Conservation (phyloP, 495 filamentous ascomycete species). For the Xanthoparmelia taractica region DNA sequence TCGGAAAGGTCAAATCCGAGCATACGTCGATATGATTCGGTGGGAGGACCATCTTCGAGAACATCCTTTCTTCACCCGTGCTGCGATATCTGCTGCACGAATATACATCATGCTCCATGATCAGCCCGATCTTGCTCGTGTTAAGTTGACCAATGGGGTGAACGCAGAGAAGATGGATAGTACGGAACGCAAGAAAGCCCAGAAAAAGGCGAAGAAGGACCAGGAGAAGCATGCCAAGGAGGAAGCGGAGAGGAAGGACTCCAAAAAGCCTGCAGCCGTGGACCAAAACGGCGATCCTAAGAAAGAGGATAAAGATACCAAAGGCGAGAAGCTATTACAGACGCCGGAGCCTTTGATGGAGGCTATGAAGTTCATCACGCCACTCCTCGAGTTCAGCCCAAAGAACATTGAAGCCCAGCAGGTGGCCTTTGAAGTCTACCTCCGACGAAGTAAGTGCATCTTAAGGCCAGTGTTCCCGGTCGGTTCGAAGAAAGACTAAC, state of each 20-base stretch:
- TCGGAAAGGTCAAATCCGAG: slow-evolving; percentile 86
- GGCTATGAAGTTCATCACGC: slow-evolving; percentile 76
- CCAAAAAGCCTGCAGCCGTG: slow-evolving; percentile 41
- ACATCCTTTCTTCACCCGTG: slow-evolving; percentile 85
- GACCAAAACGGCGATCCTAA: slow-evolving; percentile 48
- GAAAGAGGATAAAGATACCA: slow-evolving; percentile 83
- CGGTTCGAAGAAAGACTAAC: neutral
- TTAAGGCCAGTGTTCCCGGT: neutral
- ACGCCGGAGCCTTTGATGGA: slow-evolving; percentile 78
- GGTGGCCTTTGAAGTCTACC: slow-evolving; percentile 82
- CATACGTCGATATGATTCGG: slow-evolving; percentile 90
- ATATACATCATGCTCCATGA: slow-evolving; percentile 77
- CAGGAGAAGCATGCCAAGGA: slow-evolving; percentile 75
- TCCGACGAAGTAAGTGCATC: slow-evolving; percentile 59
- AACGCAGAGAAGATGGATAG: slow-evolving; percentile 54
- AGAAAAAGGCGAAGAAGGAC: slow-evolving; percentile 93
- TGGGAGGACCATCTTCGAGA: slow-evolving; percentile 90
- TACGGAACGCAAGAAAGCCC: slow-evolving; percentile 79
- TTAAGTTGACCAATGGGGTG: slow-evolving; percentile 43
- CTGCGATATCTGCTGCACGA: slow-evolving; percentile 74
- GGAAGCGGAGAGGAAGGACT: slow-evolving; percentile 72
- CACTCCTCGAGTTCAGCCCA: slow-evolving; percentile 73
- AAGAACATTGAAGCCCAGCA: slow-evolving; percentile 74
- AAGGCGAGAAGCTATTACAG: slow-evolving; percentile 65
- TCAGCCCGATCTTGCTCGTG: slow-evolving; percentile 56